Base-by-base conservation (phyloP, 352 stramenopile genomes). In the Elongisporangium anandrum region DNA sequence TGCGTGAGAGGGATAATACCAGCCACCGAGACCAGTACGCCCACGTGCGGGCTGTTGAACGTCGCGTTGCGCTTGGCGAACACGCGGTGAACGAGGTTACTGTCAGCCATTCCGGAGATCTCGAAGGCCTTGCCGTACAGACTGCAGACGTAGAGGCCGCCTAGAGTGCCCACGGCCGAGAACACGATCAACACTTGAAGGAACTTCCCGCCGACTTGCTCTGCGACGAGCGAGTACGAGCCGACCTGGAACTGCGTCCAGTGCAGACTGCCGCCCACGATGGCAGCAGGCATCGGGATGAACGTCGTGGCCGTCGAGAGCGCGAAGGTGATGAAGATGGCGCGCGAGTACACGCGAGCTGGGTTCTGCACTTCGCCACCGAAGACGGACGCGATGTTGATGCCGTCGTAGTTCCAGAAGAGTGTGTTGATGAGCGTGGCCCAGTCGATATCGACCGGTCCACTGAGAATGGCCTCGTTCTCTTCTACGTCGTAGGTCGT, bases 331-430 rank as follows among this genome's bases (percentile, higher is more conserved):
- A 69, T 52, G 8, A 63, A 49, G 21, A 77, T 71, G 21, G 69
- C 69, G 10, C 63, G 66, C 10, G 87, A 82, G 64, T 94, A 97
- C 3, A 73, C 83, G 13, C 70, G 70, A 4, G 69, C 79, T 2
- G 88, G 87, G 66, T 92, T 84, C 6, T 86, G 63, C n/a, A 97
- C 85, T 57, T 98, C 89, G 7, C 73, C 88, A 8, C 87, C 88
- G 66, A 97, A 97, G 6, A 77, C 78, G 4, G 84, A 90, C 3
- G 82, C 88, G 50, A 70, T 81, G 60, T 97, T 93, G 65, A 95
- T 98, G n/a, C 82, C 90, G 65, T 97, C 97, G 29, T 96, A 85
- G 64, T 94, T 95, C 92, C 92, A 98, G 66, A 97, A 97, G 21
- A 98, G 73, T 48, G 93, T 96, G 67, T 97, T 98, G 12, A 97